phyloP scores from a whole-genome alignment of 257 asterid genomes.

The Fraxinus americana region DNA sequence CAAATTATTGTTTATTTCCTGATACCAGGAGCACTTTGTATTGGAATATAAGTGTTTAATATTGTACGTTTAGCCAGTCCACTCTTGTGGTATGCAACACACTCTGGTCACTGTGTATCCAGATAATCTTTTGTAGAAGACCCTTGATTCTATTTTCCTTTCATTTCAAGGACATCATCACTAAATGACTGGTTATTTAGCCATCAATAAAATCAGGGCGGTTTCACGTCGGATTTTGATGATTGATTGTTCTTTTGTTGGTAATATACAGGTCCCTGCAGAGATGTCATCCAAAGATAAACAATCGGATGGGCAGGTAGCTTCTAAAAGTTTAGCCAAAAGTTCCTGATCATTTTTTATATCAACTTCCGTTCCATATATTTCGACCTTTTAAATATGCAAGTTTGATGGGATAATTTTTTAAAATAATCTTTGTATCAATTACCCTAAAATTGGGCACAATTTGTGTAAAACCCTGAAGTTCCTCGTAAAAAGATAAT shows the following conservation, averaged over 20 bases:
- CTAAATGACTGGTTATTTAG: not conserved
- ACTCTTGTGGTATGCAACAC: not conserved
- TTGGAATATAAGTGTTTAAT: not conserved
- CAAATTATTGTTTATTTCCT: not conserved
- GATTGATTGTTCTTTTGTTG: slow-evolving; percentile 25
- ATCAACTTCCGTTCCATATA: not conserved
- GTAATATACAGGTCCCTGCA: slow-evolving; percentile 67
- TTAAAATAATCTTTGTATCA: not conserved
- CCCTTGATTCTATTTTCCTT: not conserved
- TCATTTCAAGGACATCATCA: not conserved
- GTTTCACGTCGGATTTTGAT: slow-evolving; percentile 7
- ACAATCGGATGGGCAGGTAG: slow-evolving; percentile 62
- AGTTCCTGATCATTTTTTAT: not conserved
- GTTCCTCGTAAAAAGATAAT: not conserved
- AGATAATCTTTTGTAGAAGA: not conserved
- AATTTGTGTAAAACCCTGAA: not conserved
- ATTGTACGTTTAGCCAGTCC: not conserved
- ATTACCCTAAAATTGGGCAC: not conserved
- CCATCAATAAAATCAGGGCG: slow-evolving; percentile 2
- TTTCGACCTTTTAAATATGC: not conserved
- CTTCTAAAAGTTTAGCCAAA: slow-evolving; percentile 6
- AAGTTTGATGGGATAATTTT: not conserved
- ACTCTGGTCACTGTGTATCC: not conserved
- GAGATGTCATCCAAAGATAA: slow-evolving; percentile 65
- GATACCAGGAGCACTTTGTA: not conserved